phyloP scores from a whole-genome alignment of 495 filamentous ascomycete genomes.

The Penicillium manginii region DNA sequence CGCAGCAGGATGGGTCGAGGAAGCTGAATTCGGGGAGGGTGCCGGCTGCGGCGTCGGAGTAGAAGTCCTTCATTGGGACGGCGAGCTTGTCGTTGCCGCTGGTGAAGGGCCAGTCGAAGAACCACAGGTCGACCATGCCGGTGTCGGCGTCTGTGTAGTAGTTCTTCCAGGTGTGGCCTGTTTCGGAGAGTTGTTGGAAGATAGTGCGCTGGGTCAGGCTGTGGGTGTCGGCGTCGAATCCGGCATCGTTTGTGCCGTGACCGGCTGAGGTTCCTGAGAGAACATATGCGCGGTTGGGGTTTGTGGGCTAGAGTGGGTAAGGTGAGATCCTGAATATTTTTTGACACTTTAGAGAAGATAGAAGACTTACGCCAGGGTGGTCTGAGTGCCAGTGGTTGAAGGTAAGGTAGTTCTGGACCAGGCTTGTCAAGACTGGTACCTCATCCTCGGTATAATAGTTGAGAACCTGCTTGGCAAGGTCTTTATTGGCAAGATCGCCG shows the following conservation, averaged over 20 bases:
- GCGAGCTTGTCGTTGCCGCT: slow-evolving; percentile 38
- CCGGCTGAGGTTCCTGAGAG: slow-evolving; percentile 51
- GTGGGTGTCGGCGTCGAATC: slow-evolving; percentile 37
- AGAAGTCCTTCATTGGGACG: slow-evolving; percentile 38
- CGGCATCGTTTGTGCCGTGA: slow-evolving; percentile 50
- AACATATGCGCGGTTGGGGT: slow-evolving; percentile 54
- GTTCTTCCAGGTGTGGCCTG: slow-evolving; percentile 52
- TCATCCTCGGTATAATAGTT: slow-evolving; percentile 56
- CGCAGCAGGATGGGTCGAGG: slow-evolving; percentile 57
- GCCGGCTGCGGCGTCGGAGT: slow-evolving; percentile 41
- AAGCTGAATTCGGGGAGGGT: slow-evolving; percentile 51
- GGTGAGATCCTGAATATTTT: not conserved
- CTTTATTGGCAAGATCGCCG: slow-evolving; percentile 36
- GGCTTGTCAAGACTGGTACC: slow-evolving; percentile 47
- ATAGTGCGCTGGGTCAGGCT: slow-evolving; percentile 47
- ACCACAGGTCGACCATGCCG: slow-evolving; percentile 36
- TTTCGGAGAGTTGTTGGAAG: slow-evolving; percentile 53
- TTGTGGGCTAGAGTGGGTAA: slow-evolving; percentile 39
- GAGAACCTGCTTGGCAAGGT: slow-evolving; percentile 47
- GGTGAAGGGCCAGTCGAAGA: slow-evolving; percentile 48
- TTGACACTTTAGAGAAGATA: not conserved
- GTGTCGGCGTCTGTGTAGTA: slow-evolving; percentile 44
- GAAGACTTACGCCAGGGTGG: slow-evolving; percentile 47
- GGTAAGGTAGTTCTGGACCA: slow-evolving; percentile 55
- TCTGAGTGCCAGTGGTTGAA: slow-evolving; percentile 58